These are phyloP conservation scores for Tuber indicum DNA, from an alignment of 495 filamentous ascomycete species.

Conservation along the genomic window DNA sequence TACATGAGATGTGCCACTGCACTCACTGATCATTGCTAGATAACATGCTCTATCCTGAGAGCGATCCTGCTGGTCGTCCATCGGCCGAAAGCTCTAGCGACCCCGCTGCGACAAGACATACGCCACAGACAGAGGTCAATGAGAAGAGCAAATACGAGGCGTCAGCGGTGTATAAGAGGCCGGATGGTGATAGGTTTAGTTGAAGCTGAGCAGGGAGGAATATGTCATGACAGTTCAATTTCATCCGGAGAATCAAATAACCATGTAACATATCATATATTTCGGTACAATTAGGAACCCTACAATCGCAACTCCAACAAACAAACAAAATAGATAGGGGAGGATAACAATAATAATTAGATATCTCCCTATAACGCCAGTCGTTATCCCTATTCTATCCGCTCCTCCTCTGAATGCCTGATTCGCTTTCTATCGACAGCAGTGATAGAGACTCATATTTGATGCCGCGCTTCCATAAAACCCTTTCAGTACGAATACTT, in stretches of 20 bases:
- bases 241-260: not conserved
- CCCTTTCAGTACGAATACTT: not conserved
- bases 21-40: constrained; percentile 68
- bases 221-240: not conserved
- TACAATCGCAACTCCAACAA: not conserved
- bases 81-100: constrained; percentile 71
- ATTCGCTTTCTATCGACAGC: constrained; percentile 21
- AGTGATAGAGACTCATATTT: constrained; percentile 28
- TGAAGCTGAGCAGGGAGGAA: constrained; percentile 37
- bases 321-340: not conserved
- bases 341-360: not conserved
- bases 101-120: constrained; percentile 80
- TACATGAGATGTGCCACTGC: constrained; percentile 19
- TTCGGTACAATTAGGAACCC: not conserved
- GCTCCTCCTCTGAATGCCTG: constrained; percentile 9
- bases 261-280: not conserved
- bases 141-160: constrained; percentile 92
- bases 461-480: constrained; percentile 3
- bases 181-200: constrained; percentile 78
- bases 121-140: constrained; percentile 62
- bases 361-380: not conserved
- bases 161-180: constrained; percentile 61
- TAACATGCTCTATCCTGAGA: constrained; percentile 66
- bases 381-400: not conserved
- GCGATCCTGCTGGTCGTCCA: constrained; percentile 64